Percentiles rank a stretch among this genome's conserved stretches.
phyloP scores from a whole-genome alignment of 192 early-diverging fungal species.

The Coemansia sp. region DNA sequence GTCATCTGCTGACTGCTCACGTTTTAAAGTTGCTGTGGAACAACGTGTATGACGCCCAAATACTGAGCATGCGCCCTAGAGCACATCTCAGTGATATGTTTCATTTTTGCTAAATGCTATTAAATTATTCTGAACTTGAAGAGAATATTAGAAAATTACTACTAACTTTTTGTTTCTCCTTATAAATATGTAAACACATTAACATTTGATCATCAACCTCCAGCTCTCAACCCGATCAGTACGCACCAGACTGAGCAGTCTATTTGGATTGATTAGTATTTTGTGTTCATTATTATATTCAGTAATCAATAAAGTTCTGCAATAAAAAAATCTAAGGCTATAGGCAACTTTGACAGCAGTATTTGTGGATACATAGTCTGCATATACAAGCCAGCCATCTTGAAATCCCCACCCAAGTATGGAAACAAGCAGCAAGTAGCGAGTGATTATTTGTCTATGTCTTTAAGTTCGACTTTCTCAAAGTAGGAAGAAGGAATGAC shows the following conservation, averaged over 20 bases:
- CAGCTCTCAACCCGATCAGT: not conserved
- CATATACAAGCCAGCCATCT: too few species aligned
- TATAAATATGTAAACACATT: too few species aligned
- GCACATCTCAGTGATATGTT: not conserved
- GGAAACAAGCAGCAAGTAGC: not conserved
- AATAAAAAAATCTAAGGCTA: not conserved
- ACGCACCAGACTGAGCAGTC: not conserved
- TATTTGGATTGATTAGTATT: not conserved
- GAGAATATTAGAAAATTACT: too few species aligned
- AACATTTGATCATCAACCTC: not conserved
- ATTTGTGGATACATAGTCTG: too few species aligned
- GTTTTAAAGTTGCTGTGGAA: not conserved
- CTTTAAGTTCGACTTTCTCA: slow-evolving; percentile 49
- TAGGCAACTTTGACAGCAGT: not conserved
- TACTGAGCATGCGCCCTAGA: not conserved
- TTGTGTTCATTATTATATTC: not conserved
- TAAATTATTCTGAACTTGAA: too few species aligned
- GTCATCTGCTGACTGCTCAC: too few species aligned
- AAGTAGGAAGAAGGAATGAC: slow-evolving; percentile 69
- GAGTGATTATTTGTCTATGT: not conserved
- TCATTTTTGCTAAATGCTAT: too few species aligned
- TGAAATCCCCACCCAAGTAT: too few species aligned
- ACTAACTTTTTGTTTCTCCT: too few species aligned
- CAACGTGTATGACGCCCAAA: slow-evolving; percentile 19
- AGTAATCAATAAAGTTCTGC: not conserved